phyloP scores from a whole-genome alignment of 768 basidiomycete species.

The Peribolospora baueri region DNA sequence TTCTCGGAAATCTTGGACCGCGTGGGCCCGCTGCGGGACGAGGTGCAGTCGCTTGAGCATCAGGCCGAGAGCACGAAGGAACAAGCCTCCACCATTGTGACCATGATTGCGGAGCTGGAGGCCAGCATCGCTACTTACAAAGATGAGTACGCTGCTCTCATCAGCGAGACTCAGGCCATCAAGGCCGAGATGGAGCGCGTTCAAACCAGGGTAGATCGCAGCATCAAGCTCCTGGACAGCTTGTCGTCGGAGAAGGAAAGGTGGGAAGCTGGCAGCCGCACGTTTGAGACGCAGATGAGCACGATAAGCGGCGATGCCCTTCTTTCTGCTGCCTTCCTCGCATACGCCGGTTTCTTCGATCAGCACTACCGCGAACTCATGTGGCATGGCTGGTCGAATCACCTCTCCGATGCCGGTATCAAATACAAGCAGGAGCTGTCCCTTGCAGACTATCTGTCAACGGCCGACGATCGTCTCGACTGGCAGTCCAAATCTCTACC shows the following conservation, averaged over 20 bases:
- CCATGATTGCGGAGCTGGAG: conserved; percentile 80
- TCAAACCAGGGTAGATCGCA: conserved; percentile 86
- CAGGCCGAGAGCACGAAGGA: conserved; percentile 90
- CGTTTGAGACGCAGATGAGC: conserved; percentile 94
- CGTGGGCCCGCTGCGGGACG: conserved; percentile 84
- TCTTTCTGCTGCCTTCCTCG: conserved; percentile 82
- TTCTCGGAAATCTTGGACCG: conserved; percentile 95
- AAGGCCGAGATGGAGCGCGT: conserved; percentile 95
- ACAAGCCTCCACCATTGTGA: conserved; percentile 66
- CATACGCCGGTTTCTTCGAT: conserved; percentile 95
- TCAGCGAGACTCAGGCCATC: conserved; percentile 91
- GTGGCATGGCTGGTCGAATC: conserved; percentile 86
- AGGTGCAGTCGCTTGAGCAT: conserved; percentile 72
- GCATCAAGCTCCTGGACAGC: conserved; percentile 80
- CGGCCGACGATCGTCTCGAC: conserved; percentile 77
- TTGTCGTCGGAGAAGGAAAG: conserved; percentile 79
- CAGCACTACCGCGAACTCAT: conserved; percentile 91
- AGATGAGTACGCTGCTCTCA: conserved; percentile 86
- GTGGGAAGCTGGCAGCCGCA: conserved; percentile 84
- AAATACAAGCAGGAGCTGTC: conserved; percentile 80
- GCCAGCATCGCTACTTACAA: conserved; percentile 81
- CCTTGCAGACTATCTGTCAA: conserved; percentile 83
- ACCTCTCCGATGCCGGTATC: conserved; percentile 68
- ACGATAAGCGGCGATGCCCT: conserved; percentile 94
- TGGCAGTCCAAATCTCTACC: conserved; percentile 96